Percentiles rank a stretch among this genome's conserved stretches.
phyloP scores from a whole-genome alignment of 1,284 basidiomycete species.

The Puccinia brachypodii region DNA sequence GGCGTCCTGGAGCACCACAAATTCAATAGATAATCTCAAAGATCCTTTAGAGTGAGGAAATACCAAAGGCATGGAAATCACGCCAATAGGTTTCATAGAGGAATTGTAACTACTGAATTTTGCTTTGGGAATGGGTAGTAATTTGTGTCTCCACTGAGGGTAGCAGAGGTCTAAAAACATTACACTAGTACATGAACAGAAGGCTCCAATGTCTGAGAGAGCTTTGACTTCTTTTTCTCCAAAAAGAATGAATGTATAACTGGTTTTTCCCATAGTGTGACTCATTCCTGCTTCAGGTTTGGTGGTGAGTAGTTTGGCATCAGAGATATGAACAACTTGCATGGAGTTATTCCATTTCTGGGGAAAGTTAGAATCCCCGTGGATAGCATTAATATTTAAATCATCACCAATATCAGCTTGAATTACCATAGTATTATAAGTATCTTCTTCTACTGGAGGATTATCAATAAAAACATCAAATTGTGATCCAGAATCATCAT shows the following conservation, averaged over 20 bases:
- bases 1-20: slow-evolving; percentile 6
- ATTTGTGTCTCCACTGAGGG: background rate
- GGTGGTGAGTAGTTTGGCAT: background rate
- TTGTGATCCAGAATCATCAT: background rate
- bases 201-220: background rate
- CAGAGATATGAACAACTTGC: background rate
- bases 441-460: background rate
- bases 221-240: background rate
- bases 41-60: slow-evolving; percentile 11
- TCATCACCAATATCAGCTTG: slow-evolving; percentile 15
- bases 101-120: slow-evolving; percentile 11
- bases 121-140: background rate
- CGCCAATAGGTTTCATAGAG: background rate
- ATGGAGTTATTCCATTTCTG: background rate
- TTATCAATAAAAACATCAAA: background rate
- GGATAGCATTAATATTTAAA: background rate
- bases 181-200: slow-evolving; percentile 4
- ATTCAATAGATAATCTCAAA: background rate
- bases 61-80: background rate
- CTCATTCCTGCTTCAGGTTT: background rate
- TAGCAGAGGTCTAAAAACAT: background rate
- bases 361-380: background rate
- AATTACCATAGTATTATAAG: background rate
- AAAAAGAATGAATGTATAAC: background rate
- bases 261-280: background rate